Percentiles rank a stretch among this genome's conserved stretches.
Conservation (phyloP, 169 alveolate genomes). For the Eimeria brunetti region DNA sequence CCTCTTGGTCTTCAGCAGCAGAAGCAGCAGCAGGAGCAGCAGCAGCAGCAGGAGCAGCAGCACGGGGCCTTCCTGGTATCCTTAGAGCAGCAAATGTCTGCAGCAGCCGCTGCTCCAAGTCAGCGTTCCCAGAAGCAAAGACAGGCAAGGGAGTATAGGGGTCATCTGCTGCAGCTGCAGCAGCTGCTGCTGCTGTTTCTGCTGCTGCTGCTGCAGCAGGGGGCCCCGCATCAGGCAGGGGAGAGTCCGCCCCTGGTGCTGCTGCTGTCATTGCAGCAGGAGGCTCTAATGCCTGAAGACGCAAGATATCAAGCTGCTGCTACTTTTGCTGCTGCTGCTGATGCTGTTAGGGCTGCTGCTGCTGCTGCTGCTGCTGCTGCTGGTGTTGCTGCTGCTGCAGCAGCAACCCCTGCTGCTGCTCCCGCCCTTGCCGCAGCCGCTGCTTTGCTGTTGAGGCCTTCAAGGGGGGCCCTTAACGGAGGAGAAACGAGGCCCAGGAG, state of each 20-base stretch:
- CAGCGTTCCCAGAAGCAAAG: conserved; percentile 36
- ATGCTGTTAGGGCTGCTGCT: neutral
- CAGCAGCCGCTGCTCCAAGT: conserved; percentile 55
- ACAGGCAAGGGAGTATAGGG: neutral
- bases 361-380: neutral
- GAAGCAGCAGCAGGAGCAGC: neutral
- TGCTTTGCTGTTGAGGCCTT: neutral
- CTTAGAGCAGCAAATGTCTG: conserved; percentile 62
- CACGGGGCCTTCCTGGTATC: neutral
- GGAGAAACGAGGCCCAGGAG: neutral
- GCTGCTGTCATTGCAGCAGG: conserved; percentile 6
- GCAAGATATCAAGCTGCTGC: neutral
- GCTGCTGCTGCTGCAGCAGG: neutral
- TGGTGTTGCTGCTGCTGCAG: neutral
- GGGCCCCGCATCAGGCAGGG: conserved; percentile 3
- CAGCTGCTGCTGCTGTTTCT: too few species aligned
- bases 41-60: neutral
- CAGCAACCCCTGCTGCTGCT: neutral
- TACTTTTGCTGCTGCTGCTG: neutral
- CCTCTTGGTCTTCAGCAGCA: neutral
- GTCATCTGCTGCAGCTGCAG: conserved; percentile 14
- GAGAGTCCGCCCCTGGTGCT: neutral
- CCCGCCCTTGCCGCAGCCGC: neutral
- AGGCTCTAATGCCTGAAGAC: neutral
- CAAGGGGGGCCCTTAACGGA: neutral